These are phyloP conservation scores for Paraconiothyrium brasiliense DNA, from an alignment of 2,329 filamentous ascomycete genomes.

Conservation along the genomic window DNA sequence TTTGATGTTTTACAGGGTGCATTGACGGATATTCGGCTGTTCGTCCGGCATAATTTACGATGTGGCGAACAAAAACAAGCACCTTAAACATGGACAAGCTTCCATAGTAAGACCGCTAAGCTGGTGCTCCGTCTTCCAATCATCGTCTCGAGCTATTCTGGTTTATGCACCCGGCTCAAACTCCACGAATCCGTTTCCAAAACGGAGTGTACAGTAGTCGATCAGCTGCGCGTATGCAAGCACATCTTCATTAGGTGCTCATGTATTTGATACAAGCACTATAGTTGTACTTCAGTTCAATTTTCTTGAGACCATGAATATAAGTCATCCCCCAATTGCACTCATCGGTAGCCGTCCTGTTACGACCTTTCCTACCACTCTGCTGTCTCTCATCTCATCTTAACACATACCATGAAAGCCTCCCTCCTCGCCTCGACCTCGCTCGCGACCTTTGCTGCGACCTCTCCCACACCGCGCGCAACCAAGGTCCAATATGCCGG, in stretches of 20 bases:
- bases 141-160: neutral
- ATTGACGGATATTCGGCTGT: too few relatives aligned
- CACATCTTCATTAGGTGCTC: neutral
- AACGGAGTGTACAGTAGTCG: neutral
- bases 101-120: too few relatives aligned
- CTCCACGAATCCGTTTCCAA: neutral
- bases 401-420: neutral
- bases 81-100: too few relatives aligned
- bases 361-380: neutral
- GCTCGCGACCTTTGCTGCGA: neutral
- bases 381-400: neutral
- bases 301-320: neutral
- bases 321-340: neutral
- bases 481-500: conserved; percentile 42
- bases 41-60: too few relatives aligned
- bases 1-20: too few relatives aligned
- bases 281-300: neutral
- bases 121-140: neutral
- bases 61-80: too few relatives aligned
- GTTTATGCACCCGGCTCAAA: neutral
- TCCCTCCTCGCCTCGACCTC: neutral
- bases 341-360: too few relatives aligned
- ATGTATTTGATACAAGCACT: neutral
- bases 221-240: neutral
- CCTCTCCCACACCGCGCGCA: conserved; percentile 13